phyloP scores from a whole-genome alignment of 345 rosid species.

The Eucalyptus pumila region DNA sequence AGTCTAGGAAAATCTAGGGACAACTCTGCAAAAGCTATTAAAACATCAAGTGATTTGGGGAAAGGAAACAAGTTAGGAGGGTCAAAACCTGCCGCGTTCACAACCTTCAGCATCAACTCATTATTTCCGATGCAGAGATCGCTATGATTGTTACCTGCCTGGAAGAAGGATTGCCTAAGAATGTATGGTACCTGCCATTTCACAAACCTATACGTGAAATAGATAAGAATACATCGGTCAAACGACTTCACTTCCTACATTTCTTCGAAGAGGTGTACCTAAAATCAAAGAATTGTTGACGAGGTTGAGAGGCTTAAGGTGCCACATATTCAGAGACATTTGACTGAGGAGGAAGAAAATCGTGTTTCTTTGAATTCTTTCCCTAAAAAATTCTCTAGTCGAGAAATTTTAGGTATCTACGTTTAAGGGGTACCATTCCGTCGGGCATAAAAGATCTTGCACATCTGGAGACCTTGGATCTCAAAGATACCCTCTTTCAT shows the following conservation, averaged over 20 bases:
- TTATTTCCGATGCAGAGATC: neutral
- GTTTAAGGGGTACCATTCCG: neutral
- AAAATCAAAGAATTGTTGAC: neutral
- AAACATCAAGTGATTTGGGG: neutral
- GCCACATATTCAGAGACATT: neutral
- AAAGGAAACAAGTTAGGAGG: neutral
- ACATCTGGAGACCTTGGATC: neutral
- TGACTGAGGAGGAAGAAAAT: neutral
- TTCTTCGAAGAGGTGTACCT: no score
- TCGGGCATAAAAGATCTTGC: neutral
- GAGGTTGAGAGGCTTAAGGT: neutral
- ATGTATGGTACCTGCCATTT: neutral
- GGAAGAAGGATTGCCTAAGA: neutral
- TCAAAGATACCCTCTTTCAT: neutral
- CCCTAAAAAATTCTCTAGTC: neutral
- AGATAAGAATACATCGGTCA: neutral
- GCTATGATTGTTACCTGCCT: fast-evolving
- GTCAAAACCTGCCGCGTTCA: fast-evolving
- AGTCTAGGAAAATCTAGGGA: fast-evolving
- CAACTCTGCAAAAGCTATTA: neutral
- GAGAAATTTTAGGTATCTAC: neutral
- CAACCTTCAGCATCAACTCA: neutral
- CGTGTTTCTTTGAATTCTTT: neutral
- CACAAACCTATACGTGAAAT: neutral
- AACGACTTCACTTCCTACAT: neutral